Evolutionary conservation across 2,329 filamentous ascomycete genomes (phyloP).

Genomic region (Talaromyces sp.): DNA sequence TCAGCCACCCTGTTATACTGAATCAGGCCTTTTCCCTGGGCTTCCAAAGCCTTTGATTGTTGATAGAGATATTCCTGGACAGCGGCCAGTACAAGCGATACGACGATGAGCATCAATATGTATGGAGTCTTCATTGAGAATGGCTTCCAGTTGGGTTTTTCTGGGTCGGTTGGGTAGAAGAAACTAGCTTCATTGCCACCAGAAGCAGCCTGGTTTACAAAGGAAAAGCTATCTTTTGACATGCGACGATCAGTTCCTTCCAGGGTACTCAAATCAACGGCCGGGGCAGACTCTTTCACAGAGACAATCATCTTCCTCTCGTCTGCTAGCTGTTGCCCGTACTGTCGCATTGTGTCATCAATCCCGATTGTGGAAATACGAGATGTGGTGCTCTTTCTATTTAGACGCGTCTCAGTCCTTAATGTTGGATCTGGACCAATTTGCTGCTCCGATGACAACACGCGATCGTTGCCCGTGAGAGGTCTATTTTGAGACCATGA

Average conservation of each 20-base stretch:
- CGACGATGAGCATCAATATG: conserved; percentile 24
- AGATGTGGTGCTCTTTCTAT: conserved; percentile 3
- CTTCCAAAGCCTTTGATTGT: conserved; percentile 19
- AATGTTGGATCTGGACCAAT: neutral
- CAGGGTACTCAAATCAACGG: conserved; percentile 41
- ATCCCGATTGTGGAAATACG: conserved; percentile 2
- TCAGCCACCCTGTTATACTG: conserved; percentile 24
- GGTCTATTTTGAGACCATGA: neutral
- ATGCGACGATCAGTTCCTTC: conserved; percentile 21
- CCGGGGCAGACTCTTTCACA: conserved; percentile 29
- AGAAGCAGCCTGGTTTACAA: neutral
- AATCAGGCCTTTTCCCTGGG: conserved; percentile 32
- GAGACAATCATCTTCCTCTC: conserved; percentile 42
- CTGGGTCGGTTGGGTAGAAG: conserved; percentile 29
- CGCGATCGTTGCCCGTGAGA: neutral
- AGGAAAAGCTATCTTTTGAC: neutral
- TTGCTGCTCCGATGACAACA: neutral
- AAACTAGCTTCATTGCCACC: conserved; percentile 30
- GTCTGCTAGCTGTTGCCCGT: conserved; percentile 40
- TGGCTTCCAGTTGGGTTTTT: conserved; percentile 33
- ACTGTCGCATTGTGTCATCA: conserved; percentile 22
- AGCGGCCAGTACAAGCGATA: conserved; percentile 26
- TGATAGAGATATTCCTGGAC: conserved; percentile 32
- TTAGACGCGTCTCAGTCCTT: neutral
- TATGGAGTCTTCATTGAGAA: conserved; percentile 29